Evolutionary conservation across 805 yeast species (phyloP), one percentile per base, ranked within the genome.

Genomic region (Limtongozyma cylindracea): DNA sequence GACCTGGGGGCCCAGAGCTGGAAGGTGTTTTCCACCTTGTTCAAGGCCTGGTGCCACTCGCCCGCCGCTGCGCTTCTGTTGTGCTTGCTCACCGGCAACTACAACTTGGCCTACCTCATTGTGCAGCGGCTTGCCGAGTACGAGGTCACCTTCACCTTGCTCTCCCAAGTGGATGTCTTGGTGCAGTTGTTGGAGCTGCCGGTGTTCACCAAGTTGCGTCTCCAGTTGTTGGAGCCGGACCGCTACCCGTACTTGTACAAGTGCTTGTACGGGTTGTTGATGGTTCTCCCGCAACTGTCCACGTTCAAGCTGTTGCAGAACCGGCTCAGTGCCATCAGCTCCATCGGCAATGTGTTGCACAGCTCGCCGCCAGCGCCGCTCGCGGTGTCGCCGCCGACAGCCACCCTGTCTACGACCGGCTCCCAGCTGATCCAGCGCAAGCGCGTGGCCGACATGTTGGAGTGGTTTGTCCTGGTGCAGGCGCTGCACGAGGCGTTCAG

Each of bases 121-220:
- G 58, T 88, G 17, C 70, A 73, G 32, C 61, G 61, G n/a, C 53
- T 82, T 30, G 82, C 77, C 2, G 76, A 77, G 26, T 63, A 64
- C 45, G 95, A 88, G 31, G 63, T 78, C 9, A 65, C 73, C 0
- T 68, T 80, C 18, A 71, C 66, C 27, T 57, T 77, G 18, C 53
- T 88, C 23, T 67, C 88, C 1, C 96, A 88, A 35, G 52, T 88
- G 22, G 98, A 88, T 45, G 61, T 80, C 14, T 49, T 88, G 19
- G 91, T 88, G 6, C 96, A 88, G 41, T 47, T 84, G 14, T 49
- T 88, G 10, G 98, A 88, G 42, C 71, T 91, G 2, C 96, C 95
- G 2, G 82, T 80, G 2, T 82, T 88, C 41, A 70, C 91, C 11
- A 67, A 73, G 33, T 53, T 82, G 29, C 59, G 98, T 26, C 49